Evolutionary conservation across 495 filamentous ascomycete genomes (phyloP).

Genomic region (Cercophora scortea): DNA sequence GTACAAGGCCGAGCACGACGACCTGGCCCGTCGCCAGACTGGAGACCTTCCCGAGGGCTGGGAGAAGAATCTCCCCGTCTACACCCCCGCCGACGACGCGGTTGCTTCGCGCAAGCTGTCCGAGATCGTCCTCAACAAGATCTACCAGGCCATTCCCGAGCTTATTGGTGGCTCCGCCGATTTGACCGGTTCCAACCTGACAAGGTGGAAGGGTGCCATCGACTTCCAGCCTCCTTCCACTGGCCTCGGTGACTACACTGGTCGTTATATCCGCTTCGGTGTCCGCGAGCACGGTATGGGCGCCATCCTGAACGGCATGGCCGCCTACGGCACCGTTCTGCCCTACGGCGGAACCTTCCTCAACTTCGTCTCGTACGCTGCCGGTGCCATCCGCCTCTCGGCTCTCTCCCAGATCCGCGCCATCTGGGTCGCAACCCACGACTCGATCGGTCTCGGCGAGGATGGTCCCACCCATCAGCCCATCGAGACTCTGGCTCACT

Average conservation of each 20-base stretch:
- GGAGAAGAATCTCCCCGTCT: slow-evolving; percentile 88
- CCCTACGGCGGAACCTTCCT: slow-evolving; percentile 95
- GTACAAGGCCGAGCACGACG: slow-evolving; percentile 67
- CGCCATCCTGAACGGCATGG: slow-evolving; percentile 95
- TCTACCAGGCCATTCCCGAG: slow-evolving; percentile 78
- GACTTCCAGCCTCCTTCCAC: slow-evolving; percentile 94
- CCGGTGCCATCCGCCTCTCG: slow-evolving; percentile 89
- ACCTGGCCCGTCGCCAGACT: slow-evolving; percentile 73
- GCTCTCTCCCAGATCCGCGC: slow-evolving; percentile 83
- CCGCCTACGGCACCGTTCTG: slow-evolving; percentile 91
- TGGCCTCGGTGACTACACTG: slow-evolving; percentile 76
- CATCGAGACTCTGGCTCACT: slow-evolving; percentile 98
- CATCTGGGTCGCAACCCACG: slow-evolving; percentile 97
- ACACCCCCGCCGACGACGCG: slow-evolving; percentile 80
- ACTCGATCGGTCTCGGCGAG: slow-evolving; percentile 98
- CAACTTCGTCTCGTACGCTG: slow-evolving; percentile 99
- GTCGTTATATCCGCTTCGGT: slow-evolving; percentile 95
- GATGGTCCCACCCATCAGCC: slow-evolving; percentile 99
- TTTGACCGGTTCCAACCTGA: slow-evolving; percentile 97
- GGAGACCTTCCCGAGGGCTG: slow-evolving; percentile 91
- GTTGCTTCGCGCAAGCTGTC: slow-evolving; percentile 92
- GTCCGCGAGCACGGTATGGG: slow-evolving; percentile 98
- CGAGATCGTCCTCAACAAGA: slow-evolving; percentile 83
- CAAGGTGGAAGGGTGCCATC: slow-evolving; percentile 89
- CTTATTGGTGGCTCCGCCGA: slow-evolving; percentile 94